These are phyloP conservation scores for Leccinellum albellum DNA, from an alignment of 768 basidiomycete genomes.

Conservation along the genomic window DNA sequence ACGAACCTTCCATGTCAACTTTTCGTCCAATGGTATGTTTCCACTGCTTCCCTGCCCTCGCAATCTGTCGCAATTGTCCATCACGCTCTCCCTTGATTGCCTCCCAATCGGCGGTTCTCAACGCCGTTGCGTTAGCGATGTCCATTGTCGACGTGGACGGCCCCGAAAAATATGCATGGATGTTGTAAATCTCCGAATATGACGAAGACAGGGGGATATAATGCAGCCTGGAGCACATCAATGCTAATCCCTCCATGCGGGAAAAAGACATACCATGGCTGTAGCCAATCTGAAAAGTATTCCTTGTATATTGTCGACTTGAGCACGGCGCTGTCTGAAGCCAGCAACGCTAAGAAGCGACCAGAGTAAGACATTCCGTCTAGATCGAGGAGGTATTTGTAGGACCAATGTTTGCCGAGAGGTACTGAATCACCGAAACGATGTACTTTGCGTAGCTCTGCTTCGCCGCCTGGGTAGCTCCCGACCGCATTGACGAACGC, in stretches of 20 bases:
- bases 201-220: slow-evolving; percentile 87
- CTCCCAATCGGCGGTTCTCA: slow-evolving; percentile 30
- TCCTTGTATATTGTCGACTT: slow-evolving; percentile 92
- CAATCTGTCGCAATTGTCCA: slow-evolving; percentile 71
- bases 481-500: slow-evolving; percentile 81
- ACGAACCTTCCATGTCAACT: slow-evolving; percentile 89
- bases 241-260: background rate
- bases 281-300: slow-evolving; percentile 87
- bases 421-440: slow-evolving; percentile 74
- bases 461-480: slow-evolving; percentile 72
- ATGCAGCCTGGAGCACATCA: slow-evolving; percentile 65
- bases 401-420: slow-evolving; percentile 84
- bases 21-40: slow-evolving; percentile 77
- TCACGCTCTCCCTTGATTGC: slow-evolving; percentile 56
- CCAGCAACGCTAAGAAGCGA: slow-evolving; percentile 79
- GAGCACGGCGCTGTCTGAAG: slow-evolving; percentile 84
- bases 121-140: slow-evolving; percentile 47
- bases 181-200: slow-evolving; percentile 91
- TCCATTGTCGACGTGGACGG: slow-evolving; percentile 58
- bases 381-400: slow-evolving; percentile 89
- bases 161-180: slow-evolving; percentile 91
- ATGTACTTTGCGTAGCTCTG: slow-evolving; percentile 58
- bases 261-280: slow-evolving; percentile 64
- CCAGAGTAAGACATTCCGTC: slow-evolving; percentile 97
- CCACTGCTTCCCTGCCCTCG: slow-evolving; percentile 91